Evolutionary conservation across 441 rosid species (phyloP).

Genomic region (Eruca vesicaria): DNA sequence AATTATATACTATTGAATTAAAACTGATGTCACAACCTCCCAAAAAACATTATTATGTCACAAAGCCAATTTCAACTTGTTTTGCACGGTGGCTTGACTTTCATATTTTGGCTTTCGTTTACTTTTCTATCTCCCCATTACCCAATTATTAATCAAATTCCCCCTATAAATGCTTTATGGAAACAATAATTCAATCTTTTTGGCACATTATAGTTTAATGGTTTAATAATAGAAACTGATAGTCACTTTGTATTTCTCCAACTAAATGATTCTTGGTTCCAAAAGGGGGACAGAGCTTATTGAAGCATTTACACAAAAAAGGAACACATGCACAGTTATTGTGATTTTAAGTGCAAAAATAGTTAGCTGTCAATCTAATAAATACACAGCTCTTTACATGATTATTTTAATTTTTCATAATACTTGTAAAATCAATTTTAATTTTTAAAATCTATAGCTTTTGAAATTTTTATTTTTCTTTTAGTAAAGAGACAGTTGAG

Average conservation of each 20-base stretch:
- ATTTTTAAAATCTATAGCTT: not conserved
- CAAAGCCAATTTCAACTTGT: conserved; percentile 34
- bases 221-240: conserved; percentile 1
- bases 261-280: conserved; percentile 31
- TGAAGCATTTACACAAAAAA: conserved; percentile 26
- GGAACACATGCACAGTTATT: conserved; percentile 25
- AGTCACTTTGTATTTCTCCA: conserved; percentile 19
- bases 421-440: not conserved
- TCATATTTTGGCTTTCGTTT: conserved; percentile 18
- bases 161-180: not conserved
- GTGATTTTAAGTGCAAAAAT: conserved; percentile 23
- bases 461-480: not conserved
- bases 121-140: conserved; percentile 8
- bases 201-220: conserved; percentile 13
- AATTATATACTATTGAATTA: not conserved
- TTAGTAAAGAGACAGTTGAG: not conserved
- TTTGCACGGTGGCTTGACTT: conserved; percentile 44
- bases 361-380: conserved; percentile 29
- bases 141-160: conserved; percentile 7
- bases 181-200: not conserved
- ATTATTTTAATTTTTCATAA: not conserved
- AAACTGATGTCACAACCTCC: conserved; percentile 7
- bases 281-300: conserved; percentile 21
- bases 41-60: not conserved
- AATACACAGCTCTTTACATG: not conserved